Percentiles rank a stretch among this genome's conserved stretches.
phyloP scores from a whole-genome alignment of 2,329 filamentous ascomycete species.

The Colletotrichum lentis region DNA sequence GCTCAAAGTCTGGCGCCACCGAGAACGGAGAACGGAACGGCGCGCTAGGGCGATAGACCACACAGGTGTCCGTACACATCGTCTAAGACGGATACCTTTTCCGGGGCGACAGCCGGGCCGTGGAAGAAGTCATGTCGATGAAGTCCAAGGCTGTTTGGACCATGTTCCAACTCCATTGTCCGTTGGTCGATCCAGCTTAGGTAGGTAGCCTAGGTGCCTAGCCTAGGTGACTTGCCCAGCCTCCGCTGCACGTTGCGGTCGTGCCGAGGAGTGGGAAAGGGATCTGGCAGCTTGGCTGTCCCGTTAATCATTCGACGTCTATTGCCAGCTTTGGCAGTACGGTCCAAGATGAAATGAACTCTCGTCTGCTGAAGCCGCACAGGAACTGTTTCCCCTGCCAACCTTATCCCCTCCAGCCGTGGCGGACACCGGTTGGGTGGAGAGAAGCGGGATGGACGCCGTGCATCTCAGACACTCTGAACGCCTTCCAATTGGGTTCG shows the following conservation, averaged over 20 bases:
- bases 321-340: too few species aligned
- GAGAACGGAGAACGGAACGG: conserved; percentile 20
- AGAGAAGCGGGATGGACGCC: neutral
- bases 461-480: neutral
- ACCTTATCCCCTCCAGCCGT: neutral
- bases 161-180: neutral
- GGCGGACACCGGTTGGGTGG: neutral
- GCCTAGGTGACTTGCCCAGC: neutral
- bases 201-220: neutral
- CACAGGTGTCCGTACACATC: too few species aligned
- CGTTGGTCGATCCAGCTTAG: neutral
- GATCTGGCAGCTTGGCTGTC: too few species aligned
- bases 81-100: neutral
- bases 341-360: too few species aligned
- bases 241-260: neutral
- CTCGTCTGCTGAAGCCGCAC: too few species aligned
- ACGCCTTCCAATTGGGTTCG: conserved; percentile 6
- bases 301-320: too few species aligned
- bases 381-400: conserved; percentile 1
- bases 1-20: conserved; percentile 3
- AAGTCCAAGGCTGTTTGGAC: neutral
- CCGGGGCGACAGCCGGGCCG: neutral
- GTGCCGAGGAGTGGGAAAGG: neutral
- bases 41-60: conserved; percentile 17
- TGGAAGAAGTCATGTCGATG: neutral